Base-by-base conservation (phyloP, 2,329 filamentous ascomycete species). In the Colletotrichum tropicicola region DNA sequence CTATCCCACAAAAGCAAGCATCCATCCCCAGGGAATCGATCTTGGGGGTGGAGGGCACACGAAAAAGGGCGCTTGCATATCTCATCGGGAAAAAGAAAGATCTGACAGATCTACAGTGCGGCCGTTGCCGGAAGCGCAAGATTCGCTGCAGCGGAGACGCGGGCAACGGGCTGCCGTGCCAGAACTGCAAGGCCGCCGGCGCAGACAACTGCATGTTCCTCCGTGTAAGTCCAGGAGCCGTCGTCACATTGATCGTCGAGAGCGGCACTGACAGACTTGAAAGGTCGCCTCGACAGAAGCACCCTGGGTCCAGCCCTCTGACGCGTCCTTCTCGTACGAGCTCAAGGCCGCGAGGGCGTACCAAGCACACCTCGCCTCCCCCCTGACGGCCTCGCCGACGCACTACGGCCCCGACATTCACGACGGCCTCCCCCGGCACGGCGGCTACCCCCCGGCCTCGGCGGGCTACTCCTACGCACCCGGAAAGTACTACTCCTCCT, bases 101-200 rank as follows among this genome's bases (percentile, higher is more conserved):
- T 45, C 63, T 66, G 45, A 66, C 63, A 56, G 51, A 53, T 51
- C 43, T 19, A 60, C 69, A 98, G 95, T 98, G 95, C 77, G 88
- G 89, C 35, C 89, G 95, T 70, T 98, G 95, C 78, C 89, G 95
- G 66, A 94, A 95, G 80, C 88, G 95, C 64, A 98, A 98, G 83
- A 98, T 98, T 72, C 91, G 93, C 70, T 98, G 95, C 80, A 97
- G 92, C 73, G 95, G 95, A 44, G 93, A 97, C 74, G 83, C 86
- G 32, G 92, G 91, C 30, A 88, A 91, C 72, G 91, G 91, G n/a
- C 80, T 83, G 39, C 89, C 90, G n/a, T 98, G 95, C 78, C 83
- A 86, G 10, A 97, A 94, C 76, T 98, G 95, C 82, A 91, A 89
- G 72, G 88, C 84, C 66, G 91, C 94, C 55, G 91, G 91, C 12